Percentiles rank a stretch among this genome's conserved stretches.
These are phyloP conservation scores for Pichia sp. DNA, from an alignment of 1,139 yeast species.

Conservation along the genomic window DNA sequence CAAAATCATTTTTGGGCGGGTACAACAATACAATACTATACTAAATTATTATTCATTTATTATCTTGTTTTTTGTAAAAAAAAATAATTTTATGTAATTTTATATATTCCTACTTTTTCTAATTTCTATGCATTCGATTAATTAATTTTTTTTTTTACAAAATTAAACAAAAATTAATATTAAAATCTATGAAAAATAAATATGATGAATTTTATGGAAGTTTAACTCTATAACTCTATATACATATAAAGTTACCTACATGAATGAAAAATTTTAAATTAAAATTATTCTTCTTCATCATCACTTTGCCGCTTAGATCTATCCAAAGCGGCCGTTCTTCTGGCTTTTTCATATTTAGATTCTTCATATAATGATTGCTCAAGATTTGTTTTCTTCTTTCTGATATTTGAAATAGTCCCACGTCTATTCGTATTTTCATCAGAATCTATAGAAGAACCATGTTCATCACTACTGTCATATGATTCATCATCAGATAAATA, in stretches of 20 bases:
- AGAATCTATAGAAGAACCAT: constrained; percentile 1
- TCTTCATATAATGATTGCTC: constrained; percentile 4
- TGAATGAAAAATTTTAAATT: background rate
- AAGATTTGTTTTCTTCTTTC: background rate
- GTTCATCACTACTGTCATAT: background rate
- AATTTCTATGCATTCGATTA: no score
- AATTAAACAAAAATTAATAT: no score
- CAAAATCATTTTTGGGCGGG: no score
- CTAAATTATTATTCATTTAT: no score
- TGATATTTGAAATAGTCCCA: background rate
- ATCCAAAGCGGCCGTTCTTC: constrained; percentile 82
- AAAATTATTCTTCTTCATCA: constrained; percentile 48
- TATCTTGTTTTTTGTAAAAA: no score
- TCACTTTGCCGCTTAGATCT: constrained; percentile 40
- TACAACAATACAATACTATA: no score
- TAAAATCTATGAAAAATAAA: no score
- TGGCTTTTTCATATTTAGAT: constrained; percentile 50
- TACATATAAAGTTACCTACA: background rate
- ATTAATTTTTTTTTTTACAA: no score
- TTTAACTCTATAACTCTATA: background rate
- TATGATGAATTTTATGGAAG: no score
- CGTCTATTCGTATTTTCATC: background rate
- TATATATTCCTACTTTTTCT: no score
- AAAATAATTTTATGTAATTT: no score
- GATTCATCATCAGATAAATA: constrained; percentile 1